These are phyloP conservation scores for Musa schizocarpa DNA, from an alignment of 176 grass and related monocot species.

Conservation along the genomic window DNA sequence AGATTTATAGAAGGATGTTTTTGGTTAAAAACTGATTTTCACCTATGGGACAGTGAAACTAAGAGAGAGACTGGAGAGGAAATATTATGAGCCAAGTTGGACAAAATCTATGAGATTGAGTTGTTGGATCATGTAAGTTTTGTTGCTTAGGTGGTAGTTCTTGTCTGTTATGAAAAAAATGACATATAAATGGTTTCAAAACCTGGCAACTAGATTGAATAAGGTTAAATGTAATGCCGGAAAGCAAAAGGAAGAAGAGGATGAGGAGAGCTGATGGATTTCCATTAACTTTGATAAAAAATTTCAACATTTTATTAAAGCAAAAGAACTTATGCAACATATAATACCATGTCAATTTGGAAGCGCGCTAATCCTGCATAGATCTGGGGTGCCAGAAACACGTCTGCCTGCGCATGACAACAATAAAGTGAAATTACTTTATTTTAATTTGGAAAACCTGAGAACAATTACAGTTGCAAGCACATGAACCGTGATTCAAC, in stretches of 20 bases:
- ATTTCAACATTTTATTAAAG: neutral
- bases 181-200: no score
- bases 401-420: conserved; percentile 54
- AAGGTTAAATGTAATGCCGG: neutral
- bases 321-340: neutral
- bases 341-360: conserved; percentile 50
- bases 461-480: neutral
- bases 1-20: neutral
- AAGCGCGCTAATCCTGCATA: conserved; percentile 28
- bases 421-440: neutral
- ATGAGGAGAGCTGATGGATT: neutral
- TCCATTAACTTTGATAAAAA: neutral
- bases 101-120: no score
- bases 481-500: neutral
- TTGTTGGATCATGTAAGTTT: no score
- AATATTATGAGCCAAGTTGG: no score
- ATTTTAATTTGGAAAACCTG: no score
- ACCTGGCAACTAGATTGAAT: no score
- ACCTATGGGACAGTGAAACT: no score
- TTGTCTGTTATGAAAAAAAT: no score
- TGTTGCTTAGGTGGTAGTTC: no score
- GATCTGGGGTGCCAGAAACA: conserved; percentile 70
- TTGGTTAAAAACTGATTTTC: no score
- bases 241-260: neutral
- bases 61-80: no score